These are phyloP conservation scores for Solanum paucissectum DNA, from an alignment of 257 asterid genomes.

Conservation along the genomic window DNA sequence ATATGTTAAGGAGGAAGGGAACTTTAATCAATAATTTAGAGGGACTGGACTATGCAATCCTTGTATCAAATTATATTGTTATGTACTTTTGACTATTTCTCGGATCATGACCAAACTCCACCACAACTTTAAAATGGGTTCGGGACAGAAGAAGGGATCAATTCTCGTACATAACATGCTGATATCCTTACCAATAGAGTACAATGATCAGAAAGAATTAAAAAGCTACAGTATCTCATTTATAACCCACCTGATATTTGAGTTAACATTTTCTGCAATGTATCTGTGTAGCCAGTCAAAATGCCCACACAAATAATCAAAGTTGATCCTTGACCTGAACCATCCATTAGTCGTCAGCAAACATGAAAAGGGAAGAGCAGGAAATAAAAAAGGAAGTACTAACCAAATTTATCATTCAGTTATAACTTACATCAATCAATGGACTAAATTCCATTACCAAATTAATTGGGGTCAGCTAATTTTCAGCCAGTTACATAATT, in stretches of 20 bases:
- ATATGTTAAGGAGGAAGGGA: background rate
- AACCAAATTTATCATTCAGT: background rate
- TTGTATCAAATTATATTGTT: background rate
- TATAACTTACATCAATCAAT: background rate
- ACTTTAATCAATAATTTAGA: background rate
- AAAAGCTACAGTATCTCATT: background rate
- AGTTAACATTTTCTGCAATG: constrained; percentile 78
- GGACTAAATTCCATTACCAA: background rate
- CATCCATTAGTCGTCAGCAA: constrained; percentile 12
- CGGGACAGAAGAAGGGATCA: background rate
- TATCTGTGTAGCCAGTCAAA: constrained; percentile 93
- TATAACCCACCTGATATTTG: constrained; percentile 66
- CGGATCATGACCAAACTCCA: background rate
- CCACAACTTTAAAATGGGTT: background rate
- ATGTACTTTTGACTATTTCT: background rate
- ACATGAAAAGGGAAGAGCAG: background rate
- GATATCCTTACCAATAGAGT: background rate
- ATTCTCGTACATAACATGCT: background rate
- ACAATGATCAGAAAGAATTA: background rate
- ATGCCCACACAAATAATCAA: constrained; percentile 86
- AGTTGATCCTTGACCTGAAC: constrained; percentile 94
- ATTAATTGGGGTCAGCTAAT: background rate
- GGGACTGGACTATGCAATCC: background rate
- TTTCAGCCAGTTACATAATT: background rate
- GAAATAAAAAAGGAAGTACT: background rate